phyloP scores from a whole-genome alignment of 495 filamentous ascomycete genomes.

The Rhypophila decipiens region DNA sequence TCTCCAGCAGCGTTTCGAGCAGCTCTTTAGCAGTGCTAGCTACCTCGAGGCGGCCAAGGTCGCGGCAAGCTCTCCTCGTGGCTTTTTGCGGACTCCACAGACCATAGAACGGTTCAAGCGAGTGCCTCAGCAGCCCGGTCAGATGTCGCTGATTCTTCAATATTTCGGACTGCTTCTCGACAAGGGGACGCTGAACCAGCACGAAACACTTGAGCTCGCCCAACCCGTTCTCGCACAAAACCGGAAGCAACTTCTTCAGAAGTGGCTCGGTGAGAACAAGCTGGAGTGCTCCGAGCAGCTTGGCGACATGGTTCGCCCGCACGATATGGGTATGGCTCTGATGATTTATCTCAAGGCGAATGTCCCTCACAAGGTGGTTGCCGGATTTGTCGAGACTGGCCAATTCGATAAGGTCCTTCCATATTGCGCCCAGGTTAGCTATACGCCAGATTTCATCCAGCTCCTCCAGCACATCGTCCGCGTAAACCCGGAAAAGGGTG shows the following conservation, averaged over 20 bases:
- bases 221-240: slow-evolving; percentile 87
- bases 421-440: slow-evolving; percentile 75
- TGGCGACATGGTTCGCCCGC: slow-evolving; percentile 83
- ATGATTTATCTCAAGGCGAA: slow-evolving; percentile 83
- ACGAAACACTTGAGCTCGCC: slow-evolving; percentile 91
- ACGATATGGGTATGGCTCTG: slow-evolving; percentile 81
- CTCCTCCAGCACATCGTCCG: slow-evolving; percentile 89
- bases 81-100: slow-evolving; percentile 86
- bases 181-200: slow-evolving; percentile 84
- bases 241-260: slow-evolving; percentile 92
- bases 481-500: slow-evolving; percentile 87
- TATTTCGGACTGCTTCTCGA: slow-evolving; percentile 98
- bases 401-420: slow-evolving; percentile 94
- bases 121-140: slow-evolving; percentile 62
- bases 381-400: slow-evolving; percentile 88
- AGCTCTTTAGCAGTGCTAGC: slow-evolving; percentile 65
- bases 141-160: slow-evolving; percentile 89
- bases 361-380: slow-evolving; percentile 84
- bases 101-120: slow-evolving; percentile 95
- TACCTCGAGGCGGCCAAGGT: slow-evolving; percentile 88
- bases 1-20: slow-evolving; percentile 87
- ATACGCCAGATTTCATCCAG: slow-evolving; percentile 85
- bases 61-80: slow-evolving; percentile 91
- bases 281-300: slow-evolving; percentile 92
- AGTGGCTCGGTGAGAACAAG: slow-evolving; percentile 95